Conservation (phyloP, 441 rosid genomes). For the Bocquillonia castaneifolia region DNA sequence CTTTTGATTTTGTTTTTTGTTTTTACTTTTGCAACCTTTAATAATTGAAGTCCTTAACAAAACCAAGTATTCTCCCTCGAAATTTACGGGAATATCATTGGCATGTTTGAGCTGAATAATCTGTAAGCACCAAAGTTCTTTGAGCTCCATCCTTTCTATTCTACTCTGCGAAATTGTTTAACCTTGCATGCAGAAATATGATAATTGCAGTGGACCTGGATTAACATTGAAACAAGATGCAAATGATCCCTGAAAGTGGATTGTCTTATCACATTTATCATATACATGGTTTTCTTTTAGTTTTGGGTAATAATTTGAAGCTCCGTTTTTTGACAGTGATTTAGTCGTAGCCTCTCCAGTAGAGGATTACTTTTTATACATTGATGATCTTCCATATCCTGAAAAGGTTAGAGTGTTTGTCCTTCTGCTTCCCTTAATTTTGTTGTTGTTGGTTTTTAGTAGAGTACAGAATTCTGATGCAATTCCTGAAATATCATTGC, state of each 20-base stretch:
- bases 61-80: slow-evolving; percentile 81
- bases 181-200: slow-evolving; percentile 9
- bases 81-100: slow-evolving; percentile 77
- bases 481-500: slow-evolving; percentile 12
- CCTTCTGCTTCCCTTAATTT: slow-evolving; percentile 3
- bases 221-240: slow-evolving; percentile 8
- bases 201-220: slow-evolving; percentile 2
- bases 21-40: slow-evolving; percentile 10
- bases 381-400: slow-evolving; percentile 58
- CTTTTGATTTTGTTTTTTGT: not conserved
- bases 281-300: slow-evolving; percentile 13
- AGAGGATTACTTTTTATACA: slow-evolving; percentile 78
- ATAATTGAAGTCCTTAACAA: slow-evolving; percentile 49
- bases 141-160: slow-evolving; percentile 10
- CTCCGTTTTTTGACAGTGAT: slow-evolving; percentile 55
- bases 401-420: slow-evolving; percentile 50
- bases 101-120: slow-evolving; percentile 96
- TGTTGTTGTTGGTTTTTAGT: not conserved
- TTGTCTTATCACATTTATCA: not conserved
- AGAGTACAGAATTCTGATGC: not conserved
- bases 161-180: not conserved
- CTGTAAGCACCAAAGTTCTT: slow-evolving; percentile 49
- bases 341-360: slow-evolving; percentile 91
- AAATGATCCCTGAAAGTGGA: not conserved
- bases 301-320: slow-evolving; percentile 18